Percentiles rank a stretch among this genome's conserved stretches.
phyloP scores from a whole-genome alignment of 306 rosid genomes.

The Begonia peltatifolia region DNA sequence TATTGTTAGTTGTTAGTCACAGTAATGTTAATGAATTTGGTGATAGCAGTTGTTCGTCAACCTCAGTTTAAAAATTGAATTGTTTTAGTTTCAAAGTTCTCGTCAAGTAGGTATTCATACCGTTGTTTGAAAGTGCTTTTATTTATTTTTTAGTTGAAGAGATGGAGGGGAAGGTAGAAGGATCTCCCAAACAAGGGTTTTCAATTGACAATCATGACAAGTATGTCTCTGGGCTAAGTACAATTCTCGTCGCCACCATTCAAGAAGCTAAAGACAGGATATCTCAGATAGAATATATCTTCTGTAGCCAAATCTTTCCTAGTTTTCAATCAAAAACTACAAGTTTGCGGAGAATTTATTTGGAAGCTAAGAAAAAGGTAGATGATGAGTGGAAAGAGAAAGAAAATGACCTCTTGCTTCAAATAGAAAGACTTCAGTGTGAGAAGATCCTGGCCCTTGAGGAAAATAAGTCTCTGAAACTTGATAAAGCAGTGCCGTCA shows the following conservation, averaged over 20 bases:
- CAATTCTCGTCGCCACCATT: conserved; percentile 69
- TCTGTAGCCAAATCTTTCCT: conserved; percentile 62
- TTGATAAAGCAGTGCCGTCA: conserved; percentile 15
- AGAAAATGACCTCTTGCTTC: conserved; percentile 20
- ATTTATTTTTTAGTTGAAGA: conserved; percentile 5
- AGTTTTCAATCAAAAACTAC: conserved; percentile 32
- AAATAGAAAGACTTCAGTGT: conserved; percentile 19
- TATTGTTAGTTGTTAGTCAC: no score
- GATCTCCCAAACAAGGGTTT: conserved; percentile 16
- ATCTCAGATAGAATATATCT: conserved; percentile 65
- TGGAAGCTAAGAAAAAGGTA: conserved; percentile 19
- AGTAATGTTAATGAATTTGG: no score
- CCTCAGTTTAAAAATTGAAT: no score
- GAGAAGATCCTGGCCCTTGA: conserved; percentile 25
- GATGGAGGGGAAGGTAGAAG: conserved; percentile 23
- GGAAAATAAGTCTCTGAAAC: conserved; percentile 30
- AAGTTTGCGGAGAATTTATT: conserved; percentile 18
- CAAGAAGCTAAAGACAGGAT: conserved; percentile 72
- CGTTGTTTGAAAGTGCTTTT: not conserved
- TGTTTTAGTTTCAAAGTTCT: no score
- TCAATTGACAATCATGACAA: conserved; percentile 24
- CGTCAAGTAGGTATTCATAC: no score
- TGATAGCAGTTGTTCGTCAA: no score
- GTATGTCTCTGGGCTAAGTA: conserved; percentile 45
- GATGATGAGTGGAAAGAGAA: conserved; percentile 26